phyloP scores from a whole-genome alignment of 2,329 filamentous ascomycete genomes.

The Colletotrichum agaves region DNA sequence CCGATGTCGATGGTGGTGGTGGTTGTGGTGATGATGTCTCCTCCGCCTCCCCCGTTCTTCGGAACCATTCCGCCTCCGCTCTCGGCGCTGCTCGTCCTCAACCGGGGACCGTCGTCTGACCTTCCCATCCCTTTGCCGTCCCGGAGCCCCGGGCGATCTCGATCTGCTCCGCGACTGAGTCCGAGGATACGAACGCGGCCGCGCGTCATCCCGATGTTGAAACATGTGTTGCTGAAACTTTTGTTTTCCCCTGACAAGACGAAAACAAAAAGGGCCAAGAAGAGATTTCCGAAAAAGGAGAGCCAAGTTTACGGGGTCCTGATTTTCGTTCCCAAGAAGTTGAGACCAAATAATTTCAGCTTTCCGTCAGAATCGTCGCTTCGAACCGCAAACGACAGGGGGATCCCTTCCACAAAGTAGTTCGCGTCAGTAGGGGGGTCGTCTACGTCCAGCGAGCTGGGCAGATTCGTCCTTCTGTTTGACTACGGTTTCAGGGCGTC shows the following conservation, averaged over 20 bases:
- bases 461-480: constrained; percentile 19
- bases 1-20: constrained; percentile 25
- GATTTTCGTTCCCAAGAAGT: background rate
- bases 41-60: constrained; percentile 8
- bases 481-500: constrained; percentile 32
- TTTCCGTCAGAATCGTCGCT: background rate
- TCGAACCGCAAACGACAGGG: background rate
- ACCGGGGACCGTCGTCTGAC: constrained; percentile 28
- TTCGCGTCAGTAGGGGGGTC: background rate
- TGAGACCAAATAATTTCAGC: background rate
- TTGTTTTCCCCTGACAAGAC: background rate
- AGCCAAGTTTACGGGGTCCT: background rate
- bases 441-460: background rate
- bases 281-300: background rate
- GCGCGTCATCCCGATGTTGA: constrained; percentile 27
- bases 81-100: constrained; percentile 12
- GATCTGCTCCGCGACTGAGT: constrained; percentile 34
- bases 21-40: constrained; percentile 31
- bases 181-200: constrained; percentile 37
- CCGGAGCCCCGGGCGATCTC: constrained; percentile 14
- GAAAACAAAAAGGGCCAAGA: background rate
- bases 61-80: background rate
- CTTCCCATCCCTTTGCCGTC: constrained; percentile 15
- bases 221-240: background rate
- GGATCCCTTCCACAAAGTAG: background rate